Percentiles rank a stretch among this genome's conserved stretches.
Evolutionary conservation across 2,329 filamentous ascomycete species (phyloP).

Genomic region (Immersiporthe knoxdaviesiana): DNA sequence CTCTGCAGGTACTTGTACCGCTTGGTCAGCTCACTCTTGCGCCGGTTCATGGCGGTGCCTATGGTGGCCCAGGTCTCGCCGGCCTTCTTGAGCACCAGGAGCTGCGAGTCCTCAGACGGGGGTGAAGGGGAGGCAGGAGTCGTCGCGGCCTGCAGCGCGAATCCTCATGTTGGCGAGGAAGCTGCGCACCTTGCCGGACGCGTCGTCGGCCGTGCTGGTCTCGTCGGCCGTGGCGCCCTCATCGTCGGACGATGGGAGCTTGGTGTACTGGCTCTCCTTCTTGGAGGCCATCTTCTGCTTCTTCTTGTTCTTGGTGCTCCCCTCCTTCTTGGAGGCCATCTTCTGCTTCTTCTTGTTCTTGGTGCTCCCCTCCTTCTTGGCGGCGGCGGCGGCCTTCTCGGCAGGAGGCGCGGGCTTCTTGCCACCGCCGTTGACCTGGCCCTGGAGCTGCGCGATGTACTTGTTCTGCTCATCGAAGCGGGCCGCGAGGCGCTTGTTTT

Average conservation of each 20-base stretch:
- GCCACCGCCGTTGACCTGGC: neutral
- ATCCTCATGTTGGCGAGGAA: slow-evolving; percentile 25
- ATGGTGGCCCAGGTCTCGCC: slow-evolving; percentile 29
- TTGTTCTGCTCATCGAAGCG: slow-evolving; percentile 15
- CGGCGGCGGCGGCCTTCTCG: neutral
- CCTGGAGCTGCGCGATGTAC: slow-evolving; percentile 21
- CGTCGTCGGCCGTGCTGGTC: slow-evolving; percentile 14
- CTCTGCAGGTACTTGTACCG: slow-evolving; percentile 15
- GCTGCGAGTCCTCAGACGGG: slow-evolving; percentile 31
- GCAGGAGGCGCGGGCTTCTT: neutral
- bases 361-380: neutral
- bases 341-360: neutral
- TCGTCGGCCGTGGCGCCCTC: neutral
- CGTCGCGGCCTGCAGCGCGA: slow-evolving; percentile 19
- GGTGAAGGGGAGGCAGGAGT: slow-evolving; percentile 25
- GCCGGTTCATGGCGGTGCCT: slow-evolving; percentile 13
- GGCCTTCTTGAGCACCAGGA: slow-evolving; percentile 23
- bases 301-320: neutral
- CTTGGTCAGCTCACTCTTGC: slow-evolving; percentile 19
- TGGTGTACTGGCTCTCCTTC: neutral
- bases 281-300: neutral
- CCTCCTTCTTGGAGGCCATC: neutral
- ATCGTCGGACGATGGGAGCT: neutral
- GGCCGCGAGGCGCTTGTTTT: slow-evolving; percentile 16
- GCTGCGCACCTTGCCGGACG: slow-evolving; percentile 16